These are phyloP conservation scores for Aspergillus neotritici DNA, from an alignment of 2,329 filamentous ascomycete species.

Conservation along the genomic window DNA sequence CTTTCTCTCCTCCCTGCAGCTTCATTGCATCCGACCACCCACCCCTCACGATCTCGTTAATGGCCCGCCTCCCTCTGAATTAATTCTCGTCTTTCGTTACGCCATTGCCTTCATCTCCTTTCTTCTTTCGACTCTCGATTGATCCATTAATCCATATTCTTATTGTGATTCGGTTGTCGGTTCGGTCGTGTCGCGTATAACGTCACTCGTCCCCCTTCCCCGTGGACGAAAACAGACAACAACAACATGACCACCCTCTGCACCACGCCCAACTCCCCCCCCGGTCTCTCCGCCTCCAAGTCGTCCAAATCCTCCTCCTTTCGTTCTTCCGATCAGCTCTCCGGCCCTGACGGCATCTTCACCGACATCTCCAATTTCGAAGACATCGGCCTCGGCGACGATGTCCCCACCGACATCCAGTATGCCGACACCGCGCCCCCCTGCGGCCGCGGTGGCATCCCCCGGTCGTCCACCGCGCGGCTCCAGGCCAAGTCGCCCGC, in stretches of 20 bases:
- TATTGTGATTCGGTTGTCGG: constrained; percentile 3
- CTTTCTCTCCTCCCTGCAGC: too few species aligned
- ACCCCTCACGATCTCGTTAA: background rate
- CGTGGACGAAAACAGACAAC: constrained; percentile 2
- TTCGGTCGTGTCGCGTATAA: background rate
- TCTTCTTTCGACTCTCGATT: background rate
- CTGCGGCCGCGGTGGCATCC: constrained; percentile 24
- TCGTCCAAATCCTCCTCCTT: constrained; percentile 89
- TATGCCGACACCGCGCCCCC: constrained; percentile 21
- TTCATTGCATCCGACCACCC: too few species aligned
- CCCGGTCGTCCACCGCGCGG: constrained; percentile 23
- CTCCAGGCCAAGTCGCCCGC: constrained; percentile 23
- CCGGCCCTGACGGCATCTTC: constrained; percentile 61
- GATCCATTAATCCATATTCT: too few species aligned
- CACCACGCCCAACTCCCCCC: constrained; percentile 61
- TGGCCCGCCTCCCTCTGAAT: background rate
- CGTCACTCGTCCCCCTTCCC: background rate
- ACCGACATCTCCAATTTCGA: constrained; percentile 81
- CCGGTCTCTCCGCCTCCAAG: constrained; percentile 76
- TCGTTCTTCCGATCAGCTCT: constrained; percentile 67
- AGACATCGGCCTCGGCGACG: constrained; percentile 81
- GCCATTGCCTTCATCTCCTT: constrained; percentile 5
- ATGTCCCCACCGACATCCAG: constrained; percentile 38
- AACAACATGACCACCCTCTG: constrained; percentile 40
- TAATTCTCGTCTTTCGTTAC: background rate